Percentiles rank a stretch among this genome's conserved stretches.
Conservation (phyloP, 1,139 yeast genomes). For the Yamadazyma buinensis region DNA sequence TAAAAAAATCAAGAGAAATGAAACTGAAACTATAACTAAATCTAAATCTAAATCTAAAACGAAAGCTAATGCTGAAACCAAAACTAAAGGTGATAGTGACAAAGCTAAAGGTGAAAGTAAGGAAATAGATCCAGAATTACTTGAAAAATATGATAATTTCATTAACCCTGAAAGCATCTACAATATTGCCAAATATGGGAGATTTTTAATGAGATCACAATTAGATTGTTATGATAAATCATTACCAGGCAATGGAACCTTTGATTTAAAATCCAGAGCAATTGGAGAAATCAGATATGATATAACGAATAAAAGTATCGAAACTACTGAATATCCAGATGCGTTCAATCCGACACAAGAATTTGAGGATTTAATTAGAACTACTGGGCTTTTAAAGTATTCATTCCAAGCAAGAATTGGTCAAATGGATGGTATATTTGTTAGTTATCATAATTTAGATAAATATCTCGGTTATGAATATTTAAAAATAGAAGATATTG, state of each 20-base stretch:
- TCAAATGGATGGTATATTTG: conserved; percentile 92
- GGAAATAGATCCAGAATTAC: neutral
- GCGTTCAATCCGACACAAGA: conserved; percentile 44
- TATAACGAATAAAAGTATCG: conserved; percentile 54
- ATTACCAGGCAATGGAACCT: conserved; percentile 87
- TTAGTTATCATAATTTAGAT: conserved; percentile 84
- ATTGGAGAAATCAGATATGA: conserved; percentile 84
- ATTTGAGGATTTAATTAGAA: conserved; percentile 65
- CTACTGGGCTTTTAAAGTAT: conserved; percentile 76
- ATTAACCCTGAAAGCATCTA: conserved; percentile 36
- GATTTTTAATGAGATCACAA: conserved; percentile 83
- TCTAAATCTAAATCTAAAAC: too few species aligned
- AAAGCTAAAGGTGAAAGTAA: neutral
- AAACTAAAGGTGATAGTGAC: too few species aligned
- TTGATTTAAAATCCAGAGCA: conserved; percentile 90
- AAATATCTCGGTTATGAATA: conserved; percentile 89
- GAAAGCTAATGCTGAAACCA: neutral
- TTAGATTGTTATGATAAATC: conserved; percentile 76
- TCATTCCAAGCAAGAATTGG: conserved; percentile 92
- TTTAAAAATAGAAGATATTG: conserved; percentile 70
- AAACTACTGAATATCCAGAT: conserved; percentile 45
- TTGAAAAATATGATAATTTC: conserved; percentile 12
- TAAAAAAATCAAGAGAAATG: conserved; percentile 9
- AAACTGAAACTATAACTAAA: too few species aligned
- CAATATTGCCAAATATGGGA: conserved; percentile 68